phyloP scores from a whole-genome alignment of 768 basidiomycete species.

The Leccinum longicurvipes region DNA sequence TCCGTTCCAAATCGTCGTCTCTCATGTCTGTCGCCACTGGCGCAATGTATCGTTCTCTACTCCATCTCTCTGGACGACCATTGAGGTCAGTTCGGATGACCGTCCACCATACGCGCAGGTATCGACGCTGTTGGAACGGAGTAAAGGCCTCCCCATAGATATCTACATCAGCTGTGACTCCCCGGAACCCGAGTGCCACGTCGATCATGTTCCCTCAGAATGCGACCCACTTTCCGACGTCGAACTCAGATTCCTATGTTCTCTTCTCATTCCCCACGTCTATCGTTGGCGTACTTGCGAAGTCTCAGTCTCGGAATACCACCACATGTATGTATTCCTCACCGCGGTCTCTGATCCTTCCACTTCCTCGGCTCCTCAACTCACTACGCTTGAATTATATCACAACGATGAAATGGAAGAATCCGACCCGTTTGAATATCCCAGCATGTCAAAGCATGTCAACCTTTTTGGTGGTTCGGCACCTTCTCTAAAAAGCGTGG shows the following conservation, averaged over 20 bases:
- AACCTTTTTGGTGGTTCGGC: slow-evolving; percentile 50
- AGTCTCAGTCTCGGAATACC: slow-evolving; percentile 44
- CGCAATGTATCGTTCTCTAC: slow-evolving; percentile 50
- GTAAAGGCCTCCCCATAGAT: slow-evolving; percentile 51
- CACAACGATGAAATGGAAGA: slow-evolving; percentile 50
- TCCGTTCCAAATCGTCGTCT: slow-evolving; percentile 52
- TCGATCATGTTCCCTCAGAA: slow-evolving; percentile 21
- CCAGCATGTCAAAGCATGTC: slow-evolving; percentile 36
- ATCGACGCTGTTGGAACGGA: slow-evolving; percentile 46
- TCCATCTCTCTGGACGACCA: slow-evolving; percentile 53
- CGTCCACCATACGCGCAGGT: slow-evolving; percentile 44
- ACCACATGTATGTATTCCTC: slow-evolving; percentile 46
- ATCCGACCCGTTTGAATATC: slow-evolving; percentile 8
- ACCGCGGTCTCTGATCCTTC: slow-evolving; percentile 35
- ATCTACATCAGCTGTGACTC: slow-evolving; percentile 47
- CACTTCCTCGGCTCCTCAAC: slow-evolving; percentile 47
- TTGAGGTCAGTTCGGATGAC: slow-evolving; percentile 26
- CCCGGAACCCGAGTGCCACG: slow-evolving; percentile 17
- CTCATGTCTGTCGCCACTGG: slow-evolving; percentile 63
- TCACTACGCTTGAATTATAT: slow-evolving; percentile 53
- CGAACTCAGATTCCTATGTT: slow-evolving; percentile 27
- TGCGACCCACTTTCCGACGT: slow-evolving; percentile 18
- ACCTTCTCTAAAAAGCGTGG: slow-evolving; percentile 47
- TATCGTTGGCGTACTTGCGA: slow-evolving; percentile 52
- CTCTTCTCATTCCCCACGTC: slow-evolving; percentile 50